A percentile compares a stretch with the other conserved stretches of the same genome.
phyloP scores from a whole-genome alignment of 129 eudicot species.

The Flaveria robusta region DNA sequence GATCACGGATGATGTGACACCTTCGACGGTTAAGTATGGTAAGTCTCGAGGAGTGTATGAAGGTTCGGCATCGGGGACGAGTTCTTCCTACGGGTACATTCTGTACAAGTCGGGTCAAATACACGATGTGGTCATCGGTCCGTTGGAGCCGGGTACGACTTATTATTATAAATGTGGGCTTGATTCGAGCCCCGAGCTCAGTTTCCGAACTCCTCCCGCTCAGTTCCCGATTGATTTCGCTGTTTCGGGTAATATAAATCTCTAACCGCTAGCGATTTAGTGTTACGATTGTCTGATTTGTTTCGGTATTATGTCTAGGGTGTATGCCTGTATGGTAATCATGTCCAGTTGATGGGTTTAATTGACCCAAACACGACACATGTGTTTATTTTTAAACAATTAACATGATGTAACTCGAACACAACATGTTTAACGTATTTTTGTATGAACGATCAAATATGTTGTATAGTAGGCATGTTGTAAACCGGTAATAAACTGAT shows the following conservation, averaged over 20 bases:
- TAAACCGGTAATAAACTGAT: too few species aligned
- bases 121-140: slow-evolving; percentile 64
- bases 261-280: too few species aligned
- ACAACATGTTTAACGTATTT: too few species aligned
- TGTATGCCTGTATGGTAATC: too few species aligned
- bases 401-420: too few species aligned
- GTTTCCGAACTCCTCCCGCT: slow-evolving; percentile 71
- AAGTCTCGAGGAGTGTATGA: slow-evolving; percentile 40
- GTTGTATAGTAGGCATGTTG: too few species aligned
- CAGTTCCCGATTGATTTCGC: slow-evolving; percentile 59
- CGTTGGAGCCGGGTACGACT: slow-evolving; percentile 52
- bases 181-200: slow-evolving; percentile 46
- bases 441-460: too few species aligned
- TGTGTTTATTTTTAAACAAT: too few species aligned
- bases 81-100: slow-evolving; percentile 46
- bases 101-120: slow-evolving; percentile 55
- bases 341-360: neutral
- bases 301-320: neutral
- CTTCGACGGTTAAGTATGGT: slow-evolving; percentile 57
- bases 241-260: slow-evolving; percentile 43
- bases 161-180: slow-evolving; percentile 63
- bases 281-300: neutral
- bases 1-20: slow-evolving; percentile 47
- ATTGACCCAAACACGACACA: too few species aligned
- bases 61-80: slow-evolving; percentile 40